Percentiles rank a stretch among this genome's conserved stretches.
These are phyloP conservation scores for Aspergillus aculeatus DNA, from an alignment of 2,329 filamentous ascomycete genomes.

Conservation along the genomic window DNA sequence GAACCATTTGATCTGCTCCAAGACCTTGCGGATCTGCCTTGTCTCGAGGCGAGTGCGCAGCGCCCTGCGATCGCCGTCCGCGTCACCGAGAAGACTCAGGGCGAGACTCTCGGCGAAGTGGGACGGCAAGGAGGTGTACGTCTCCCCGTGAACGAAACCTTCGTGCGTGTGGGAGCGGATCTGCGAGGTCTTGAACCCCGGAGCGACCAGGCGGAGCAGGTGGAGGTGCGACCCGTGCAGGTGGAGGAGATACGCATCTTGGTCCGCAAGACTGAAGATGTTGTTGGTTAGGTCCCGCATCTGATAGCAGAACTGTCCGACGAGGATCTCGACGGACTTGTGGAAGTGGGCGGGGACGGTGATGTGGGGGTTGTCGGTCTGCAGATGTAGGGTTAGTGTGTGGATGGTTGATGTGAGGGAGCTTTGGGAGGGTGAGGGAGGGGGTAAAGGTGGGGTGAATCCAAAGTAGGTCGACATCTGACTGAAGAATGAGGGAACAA, in stretches of 20 bases:
- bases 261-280: constrained; percentile 26
- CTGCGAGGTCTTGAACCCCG: constrained; percentile 26
- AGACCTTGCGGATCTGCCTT: constrained; percentile 7
- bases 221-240: constrained; percentile 31
- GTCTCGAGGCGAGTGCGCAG: constrained; percentile 15
- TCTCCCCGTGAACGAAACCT: neutral
- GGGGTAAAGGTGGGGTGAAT: neutral
- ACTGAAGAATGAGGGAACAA: neutral
- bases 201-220: constrained; percentile 29
- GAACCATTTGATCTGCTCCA: constrained; percentile 16
- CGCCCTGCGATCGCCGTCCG: constrained; percentile 1
- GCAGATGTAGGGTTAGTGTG: neutral
- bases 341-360: constrained; percentile 18
- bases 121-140: neutral
- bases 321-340: constrained; percentile 28
- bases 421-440: no score
- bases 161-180: constrained; percentile 22
- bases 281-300: constrained; percentile 16
- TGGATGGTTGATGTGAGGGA: neutral
- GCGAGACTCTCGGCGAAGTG: constrained; percentile 16
- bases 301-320: constrained; percentile 25
- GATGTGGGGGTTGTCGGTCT: constrained; percentile 18
- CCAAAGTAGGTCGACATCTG: constrained; percentile 17
- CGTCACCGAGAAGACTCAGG: constrained; percentile 16
- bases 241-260: constrained; percentile 30